Conservation (phyloP, 176 grass and related monocot species). For the Saccharum spontaneum region DNA sequence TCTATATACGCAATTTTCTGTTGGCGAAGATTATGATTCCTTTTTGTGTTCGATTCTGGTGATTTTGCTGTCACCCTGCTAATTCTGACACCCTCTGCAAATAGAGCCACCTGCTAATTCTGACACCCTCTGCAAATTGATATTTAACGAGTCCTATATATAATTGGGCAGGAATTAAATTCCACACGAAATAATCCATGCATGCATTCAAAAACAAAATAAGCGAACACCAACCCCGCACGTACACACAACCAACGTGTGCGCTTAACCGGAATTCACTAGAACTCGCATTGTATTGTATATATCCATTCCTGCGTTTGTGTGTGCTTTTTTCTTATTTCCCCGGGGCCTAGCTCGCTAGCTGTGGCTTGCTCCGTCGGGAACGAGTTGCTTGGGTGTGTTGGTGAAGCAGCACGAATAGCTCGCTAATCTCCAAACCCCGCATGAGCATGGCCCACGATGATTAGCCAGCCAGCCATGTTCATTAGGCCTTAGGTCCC, state of each 20-base stretch:
- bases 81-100: too few relatives aligned
- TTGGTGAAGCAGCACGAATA: slow-evolving; percentile 39
- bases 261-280: slow-evolving; percentile 1
- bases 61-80: background rate
- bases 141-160: too few relatives aligned
- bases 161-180: background rate
- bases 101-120: too few relatives aligned
- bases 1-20: background rate
- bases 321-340: background rate
- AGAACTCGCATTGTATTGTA: background rate
- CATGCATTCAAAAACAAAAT: background rate
- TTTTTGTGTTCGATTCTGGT: background rate
- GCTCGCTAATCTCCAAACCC: slow-evolving; percentile 27
- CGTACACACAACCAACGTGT: slow-evolving; percentile 33
- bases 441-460: background rate
- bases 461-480: background rate
- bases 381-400: slow-evolving; percentile 59
- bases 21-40: background rate
- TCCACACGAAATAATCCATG: background rate
- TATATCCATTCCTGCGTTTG: background rate
- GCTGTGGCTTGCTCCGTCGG: slow-evolving; percentile 32
- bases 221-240: slow-evolving; percentile 25
- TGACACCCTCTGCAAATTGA: too few relatives aligned
- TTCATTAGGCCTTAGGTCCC: background rate
- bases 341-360: background rate